Conservation (phyloP, 371 early-diverging fungal species). For the Lichtheimia hyalospora region DNA sequence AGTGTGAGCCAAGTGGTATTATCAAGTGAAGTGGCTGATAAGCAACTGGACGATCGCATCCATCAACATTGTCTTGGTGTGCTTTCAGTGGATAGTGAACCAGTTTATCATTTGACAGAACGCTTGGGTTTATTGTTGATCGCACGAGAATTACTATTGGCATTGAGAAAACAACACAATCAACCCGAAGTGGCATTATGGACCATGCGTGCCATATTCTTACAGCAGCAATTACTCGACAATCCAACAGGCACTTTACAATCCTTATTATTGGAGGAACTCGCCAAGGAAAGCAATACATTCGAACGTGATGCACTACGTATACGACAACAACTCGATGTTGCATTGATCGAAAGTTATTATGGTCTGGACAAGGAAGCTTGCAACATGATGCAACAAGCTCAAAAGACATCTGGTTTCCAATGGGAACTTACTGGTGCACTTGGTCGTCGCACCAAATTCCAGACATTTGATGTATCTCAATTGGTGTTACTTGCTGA, state of each 20-base stretch:
- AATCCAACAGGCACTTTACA: conserved; percentile 77
- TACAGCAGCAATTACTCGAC: conserved; percentile 87
- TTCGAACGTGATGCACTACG: conserved; percentile 29
- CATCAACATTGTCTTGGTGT: conserved; percentile 35
- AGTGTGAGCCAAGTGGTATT: conserved; percentile 19
- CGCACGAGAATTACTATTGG: conserved; percentile 65
- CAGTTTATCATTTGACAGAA: conserved; percentile 77
- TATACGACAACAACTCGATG: conserved; percentile 74
- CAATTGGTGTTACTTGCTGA: conserved; percentile 92
- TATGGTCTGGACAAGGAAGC: conserved; percentile 77
- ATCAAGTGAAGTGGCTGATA: conserved; percentile 16
- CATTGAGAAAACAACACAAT: conserved; percentile 13
- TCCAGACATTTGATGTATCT: conserved; percentile 82
- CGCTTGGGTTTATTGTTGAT: conserved; percentile 67
- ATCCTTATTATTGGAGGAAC: conserved; percentile 34
- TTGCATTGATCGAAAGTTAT: conserved; percentile 74
- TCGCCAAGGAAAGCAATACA: not conserved
- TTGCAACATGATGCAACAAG: conserved; percentile 61
- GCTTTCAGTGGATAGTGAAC: conserved; percentile 82
- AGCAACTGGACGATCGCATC: conserved; percentile 22
- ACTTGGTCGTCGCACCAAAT: conserved; percentile 90
- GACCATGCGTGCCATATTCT: conserved; percentile 69
- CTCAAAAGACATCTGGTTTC: conserved; percentile 80
- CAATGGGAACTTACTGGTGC: conserved; percentile 86
- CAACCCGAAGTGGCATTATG: conserved; percentile 64